Evolutionary conservation across 2,329 filamentous ascomycete species (phyloP).

Genomic region (Tolypocladium capitatum): DNA sequence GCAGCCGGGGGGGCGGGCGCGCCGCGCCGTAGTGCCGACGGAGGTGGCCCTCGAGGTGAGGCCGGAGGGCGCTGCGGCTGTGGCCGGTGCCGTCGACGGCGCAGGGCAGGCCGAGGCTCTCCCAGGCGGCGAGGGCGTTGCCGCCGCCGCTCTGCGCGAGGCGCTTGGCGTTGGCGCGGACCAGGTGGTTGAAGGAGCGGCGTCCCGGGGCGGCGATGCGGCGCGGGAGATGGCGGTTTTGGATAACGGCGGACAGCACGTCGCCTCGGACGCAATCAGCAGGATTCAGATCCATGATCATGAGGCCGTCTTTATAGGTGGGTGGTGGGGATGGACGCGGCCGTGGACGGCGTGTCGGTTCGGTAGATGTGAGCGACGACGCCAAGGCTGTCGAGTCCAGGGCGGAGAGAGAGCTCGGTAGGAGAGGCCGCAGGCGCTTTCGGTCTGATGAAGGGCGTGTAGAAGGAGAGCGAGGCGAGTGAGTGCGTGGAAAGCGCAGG

Average conservation of each 20-base stretch:
- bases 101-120: constrained; percentile 4
- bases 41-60: constrained; percentile 4
- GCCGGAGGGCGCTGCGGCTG: background rate
- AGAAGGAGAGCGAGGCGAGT: background rate
- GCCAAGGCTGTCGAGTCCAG: background rate
- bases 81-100: constrained; percentile 1
- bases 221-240: constrained; percentile 2
- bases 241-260: background rate
- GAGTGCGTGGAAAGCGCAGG: background rate
- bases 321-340: background rate
- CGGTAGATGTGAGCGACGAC: background rate
- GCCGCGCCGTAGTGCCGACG: constrained; percentile 1
- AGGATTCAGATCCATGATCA: background rate
- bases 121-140: constrained; percentile 1
- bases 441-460: background rate
- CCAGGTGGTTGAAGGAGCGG: constrained; percentile 14
- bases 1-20: background rate
- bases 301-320: background rate
- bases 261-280: background rate
- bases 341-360: background rate
- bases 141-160: constrained; percentile 9
- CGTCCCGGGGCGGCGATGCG: constrained; percentile 4
- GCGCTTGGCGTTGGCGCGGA: constrained; percentile 19
- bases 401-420: no score
- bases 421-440: background rate